Conservation (phyloP, 257 asterid species). For the Ehretia macrophylla region DNA sequence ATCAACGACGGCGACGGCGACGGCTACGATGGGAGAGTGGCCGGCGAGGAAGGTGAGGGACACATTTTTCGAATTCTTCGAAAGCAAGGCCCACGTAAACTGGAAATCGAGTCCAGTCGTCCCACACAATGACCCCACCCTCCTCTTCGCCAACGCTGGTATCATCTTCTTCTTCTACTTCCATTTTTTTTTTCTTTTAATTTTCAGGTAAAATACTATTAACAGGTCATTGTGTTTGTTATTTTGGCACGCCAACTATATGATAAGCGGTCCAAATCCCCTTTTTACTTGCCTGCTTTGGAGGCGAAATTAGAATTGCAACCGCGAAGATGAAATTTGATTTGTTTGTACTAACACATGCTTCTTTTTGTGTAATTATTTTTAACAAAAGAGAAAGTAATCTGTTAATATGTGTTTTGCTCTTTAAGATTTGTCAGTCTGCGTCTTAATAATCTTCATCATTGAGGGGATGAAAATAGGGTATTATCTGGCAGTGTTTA, state of each 20-base stretch:
- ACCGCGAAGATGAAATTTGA: too few relatives aligned
- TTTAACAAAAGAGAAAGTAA: too few relatives aligned
- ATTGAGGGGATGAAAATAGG: too few relatives aligned
- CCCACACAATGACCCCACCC: slow-evolving; percentile 93
- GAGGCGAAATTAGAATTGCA: too few relatives aligned
- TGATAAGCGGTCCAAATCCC: too few relatives aligned
- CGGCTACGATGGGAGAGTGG: slow-evolving; percentile 54
- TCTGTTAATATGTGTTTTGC: too few relatives aligned
- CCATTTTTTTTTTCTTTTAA: not conserved
- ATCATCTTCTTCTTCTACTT: not conserved
- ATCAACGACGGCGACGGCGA: slow-evolving; percentile 44
- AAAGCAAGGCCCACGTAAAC: slow-evolving; percentile 48
- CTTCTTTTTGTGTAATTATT: too few relatives aligned
- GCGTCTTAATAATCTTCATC: too few relatives aligned
- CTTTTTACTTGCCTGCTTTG: too few relatives aligned
- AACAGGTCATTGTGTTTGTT: not conserved
- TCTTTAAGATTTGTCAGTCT: too few relatives aligned
- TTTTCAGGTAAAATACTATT: not conserved
- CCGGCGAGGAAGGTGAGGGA: slow-evolving; percentile 61
- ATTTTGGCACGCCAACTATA: not conserved
- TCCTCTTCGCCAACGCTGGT: slow-evolving; percentile 93
- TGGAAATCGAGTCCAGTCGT: slow-evolving; percentile 92
- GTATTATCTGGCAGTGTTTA: too few relatives aligned
- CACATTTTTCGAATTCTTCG: slow-evolving; percentile 61
- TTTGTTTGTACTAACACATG: too few relatives aligned